Evolutionary conservation across 2,329 filamentous ascomycete species (phyloP), one percentile per base, ranked within the genome.

Genomic region (Myriosclerotinia scirpicola): DNA sequence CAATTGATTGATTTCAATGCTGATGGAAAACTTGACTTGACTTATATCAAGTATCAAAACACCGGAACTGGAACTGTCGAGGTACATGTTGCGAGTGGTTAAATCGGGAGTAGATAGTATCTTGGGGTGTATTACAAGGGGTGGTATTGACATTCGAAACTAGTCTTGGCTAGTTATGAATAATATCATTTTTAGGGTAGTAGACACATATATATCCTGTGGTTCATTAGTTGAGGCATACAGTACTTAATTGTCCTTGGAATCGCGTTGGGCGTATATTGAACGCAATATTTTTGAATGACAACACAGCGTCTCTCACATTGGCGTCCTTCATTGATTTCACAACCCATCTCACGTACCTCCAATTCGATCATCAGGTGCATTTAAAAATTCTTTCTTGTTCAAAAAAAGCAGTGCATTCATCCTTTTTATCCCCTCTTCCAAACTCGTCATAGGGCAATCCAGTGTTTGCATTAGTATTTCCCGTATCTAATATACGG

Each of bases 51-150:
- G 53, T 48, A 64, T 46, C 52, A 64, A 20, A 56, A 67, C 34
- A 67, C 65, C 7, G 59, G 59, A 4, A 67, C 42, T 14, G 59
- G 59, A 11, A 67, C 52, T 3, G 59, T 67, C 2, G 65, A 67
- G 53, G 59, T 67, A 36, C 59, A 63, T 53, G 65, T 67, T 53
- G 65, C 65, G 34, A 64, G n/a, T 63, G 65, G 65, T 53, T 65
- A 15, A 36, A n/a, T 15, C 9, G 17, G 15, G 6, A 8, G 11
- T 5, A 15, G 22, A 6, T 48, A 6, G 38, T 15, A 12, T 14
- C 22, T 30, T 9, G 14, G 4, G 20, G 7, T 7, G 20, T 42
- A 44, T 58, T 60, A 22, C 12, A 36, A 34, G 20, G 38, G n/a
- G 5, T n/a, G n/a, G 46, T 30, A 22, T 52, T 22, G 22, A 30